A percentile compares a stretch with the other conserved stretches of the same genome.
These are phyloP conservation scores for Psidium friedrichsthalianum DNA, from an alignment of 345 rosid species.

Conservation along the genomic window DNA sequence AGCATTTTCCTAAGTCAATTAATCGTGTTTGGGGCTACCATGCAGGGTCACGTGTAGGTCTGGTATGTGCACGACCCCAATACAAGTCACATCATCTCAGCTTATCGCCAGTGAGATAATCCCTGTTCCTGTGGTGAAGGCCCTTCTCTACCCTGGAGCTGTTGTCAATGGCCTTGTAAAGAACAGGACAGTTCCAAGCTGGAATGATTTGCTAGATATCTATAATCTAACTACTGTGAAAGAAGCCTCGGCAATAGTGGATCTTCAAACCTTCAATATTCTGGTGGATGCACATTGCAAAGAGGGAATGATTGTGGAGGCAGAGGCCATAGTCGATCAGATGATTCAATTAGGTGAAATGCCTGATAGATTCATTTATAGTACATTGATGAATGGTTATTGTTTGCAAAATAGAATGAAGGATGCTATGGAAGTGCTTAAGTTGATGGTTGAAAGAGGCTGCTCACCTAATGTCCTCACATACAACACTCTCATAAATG, in stretches of 20 bases:
- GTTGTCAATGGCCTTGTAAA: conserved; percentile 40
- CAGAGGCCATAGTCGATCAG: background rate
- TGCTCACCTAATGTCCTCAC: background rate
- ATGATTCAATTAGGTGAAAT: background rate
- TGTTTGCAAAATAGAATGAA: background rate
- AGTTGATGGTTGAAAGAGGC: background rate
- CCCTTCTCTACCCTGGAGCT: conserved; percentile 85
- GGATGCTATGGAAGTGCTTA: background rate
- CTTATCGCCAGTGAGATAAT: conserved; percentile 87
- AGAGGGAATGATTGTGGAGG: background rate
- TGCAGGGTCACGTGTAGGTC: conserved; percentile 83
- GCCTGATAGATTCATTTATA: background rate
- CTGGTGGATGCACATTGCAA: background rate
- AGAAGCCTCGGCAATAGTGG: conserved; percentile 64
- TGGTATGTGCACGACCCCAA: conserved; percentile 80
- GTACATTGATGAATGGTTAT: background rate
- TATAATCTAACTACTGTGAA: conserved; percentile 62
- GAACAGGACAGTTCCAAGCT: conserved; percentile 54
- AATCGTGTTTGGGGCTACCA: background rate
- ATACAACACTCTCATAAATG: background rate
- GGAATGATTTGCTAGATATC: conserved; percentile 54
- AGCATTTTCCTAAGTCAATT: background rate
- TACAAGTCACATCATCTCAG: conserved; percentile 92
- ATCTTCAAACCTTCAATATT: conserved; percentile 13
- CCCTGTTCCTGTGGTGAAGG: conserved; percentile 71